Conservation (phyloP, 805 yeast genomes). For the Metschnikowia continentalis region DNA sequence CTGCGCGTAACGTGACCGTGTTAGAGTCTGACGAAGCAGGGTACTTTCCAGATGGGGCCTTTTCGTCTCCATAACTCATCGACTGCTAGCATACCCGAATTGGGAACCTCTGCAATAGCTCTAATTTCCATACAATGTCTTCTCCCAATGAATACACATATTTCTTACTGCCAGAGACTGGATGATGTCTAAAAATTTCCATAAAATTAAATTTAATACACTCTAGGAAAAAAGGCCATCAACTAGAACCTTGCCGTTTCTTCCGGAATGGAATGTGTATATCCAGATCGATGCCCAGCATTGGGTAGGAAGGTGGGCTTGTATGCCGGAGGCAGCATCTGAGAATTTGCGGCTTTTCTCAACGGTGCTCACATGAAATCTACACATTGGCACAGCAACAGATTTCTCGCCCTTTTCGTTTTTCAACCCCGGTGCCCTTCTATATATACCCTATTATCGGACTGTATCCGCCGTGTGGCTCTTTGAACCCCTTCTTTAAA, state of each 20-base stretch:
- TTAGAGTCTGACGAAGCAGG: no score
- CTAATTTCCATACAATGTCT: no score
- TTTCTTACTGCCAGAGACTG: no score
- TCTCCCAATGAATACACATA: no score
- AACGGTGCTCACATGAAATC: constrained; percentile 1
- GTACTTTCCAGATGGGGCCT: no score
- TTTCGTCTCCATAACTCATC: no score
- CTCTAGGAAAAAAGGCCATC: no score
- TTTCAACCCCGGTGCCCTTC: neutral
- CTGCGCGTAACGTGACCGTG: no score
- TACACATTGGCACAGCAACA: neutral
- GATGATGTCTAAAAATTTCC: no score
- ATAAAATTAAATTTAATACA: no score
- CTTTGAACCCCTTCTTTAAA: neutral
- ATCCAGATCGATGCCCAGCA: neutral
- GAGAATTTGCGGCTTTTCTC: constrained; percentile 5
- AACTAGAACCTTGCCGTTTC: neutral
- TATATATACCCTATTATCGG: neutral
- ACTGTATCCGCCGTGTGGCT: neutral
- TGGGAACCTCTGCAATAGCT: no score
- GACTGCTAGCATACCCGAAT: no score
- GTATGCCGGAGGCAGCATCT: constrained; percentile 2
- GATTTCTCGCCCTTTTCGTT: neutral
- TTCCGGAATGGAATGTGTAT: neutral
- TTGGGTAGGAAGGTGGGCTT: neutral